phyloP scores from a whole-genome alignment of 2,329 filamentous ascomycete species.

The Didymella pomorum region DNA sequence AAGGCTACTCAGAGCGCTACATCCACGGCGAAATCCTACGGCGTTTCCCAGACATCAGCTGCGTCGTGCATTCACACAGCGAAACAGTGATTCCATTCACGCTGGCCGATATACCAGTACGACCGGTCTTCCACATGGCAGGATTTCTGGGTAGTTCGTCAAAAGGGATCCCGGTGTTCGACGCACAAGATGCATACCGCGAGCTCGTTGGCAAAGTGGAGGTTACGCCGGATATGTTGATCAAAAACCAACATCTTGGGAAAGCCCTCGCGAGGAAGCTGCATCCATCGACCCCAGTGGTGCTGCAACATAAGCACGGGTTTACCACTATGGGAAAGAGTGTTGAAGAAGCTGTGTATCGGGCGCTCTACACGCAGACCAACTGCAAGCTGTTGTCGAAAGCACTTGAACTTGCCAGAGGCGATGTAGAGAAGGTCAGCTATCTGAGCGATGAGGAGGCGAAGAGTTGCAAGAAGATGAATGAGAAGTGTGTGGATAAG shows the following conservation, averaged over 20 bases:
- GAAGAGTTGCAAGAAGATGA: constrained; percentile 47
- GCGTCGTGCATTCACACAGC: constrained; percentile 53
- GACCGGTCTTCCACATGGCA: constrained; percentile 52
- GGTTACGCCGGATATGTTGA: constrained; percentile 37
- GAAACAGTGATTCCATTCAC: constrained; percentile 53
- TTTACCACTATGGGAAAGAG: constrained; percentile 51
- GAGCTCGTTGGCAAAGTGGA: constrained; percentile 32
- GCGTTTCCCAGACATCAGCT: constrained; percentile 49
- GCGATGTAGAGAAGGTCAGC: constrained; percentile 34
- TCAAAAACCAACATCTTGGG: constrained; percentile 35
- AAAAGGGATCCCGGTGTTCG: constrained; percentile 22
- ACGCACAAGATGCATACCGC: constrained; percentile 30
- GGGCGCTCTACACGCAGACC: constrained; percentile 51
- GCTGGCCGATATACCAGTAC: constrained; percentile 43
- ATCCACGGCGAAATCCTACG: constrained; percentile 54
- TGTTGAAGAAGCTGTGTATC: constrained; percentile 54
- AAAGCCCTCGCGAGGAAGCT: constrained; percentile 31
- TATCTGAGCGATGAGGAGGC: constrained; percentile 48
- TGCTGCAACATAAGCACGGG: constrained; percentile 55
- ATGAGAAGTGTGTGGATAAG: constrained; percentile 45
- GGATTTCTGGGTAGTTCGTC: constrained; percentile 46
- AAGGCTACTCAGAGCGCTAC: constrained; percentile 54
- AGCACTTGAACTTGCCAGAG: constrained; percentile 42
- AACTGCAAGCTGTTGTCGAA: constrained; percentile 48
- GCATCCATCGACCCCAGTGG: constrained; percentile 31